A percentile compares a stretch with the other conserved stretches of the same genome.
phyloP scores from a whole-genome alignment of 352 stramenopile species.

The Pythium diclinum region DNA sequence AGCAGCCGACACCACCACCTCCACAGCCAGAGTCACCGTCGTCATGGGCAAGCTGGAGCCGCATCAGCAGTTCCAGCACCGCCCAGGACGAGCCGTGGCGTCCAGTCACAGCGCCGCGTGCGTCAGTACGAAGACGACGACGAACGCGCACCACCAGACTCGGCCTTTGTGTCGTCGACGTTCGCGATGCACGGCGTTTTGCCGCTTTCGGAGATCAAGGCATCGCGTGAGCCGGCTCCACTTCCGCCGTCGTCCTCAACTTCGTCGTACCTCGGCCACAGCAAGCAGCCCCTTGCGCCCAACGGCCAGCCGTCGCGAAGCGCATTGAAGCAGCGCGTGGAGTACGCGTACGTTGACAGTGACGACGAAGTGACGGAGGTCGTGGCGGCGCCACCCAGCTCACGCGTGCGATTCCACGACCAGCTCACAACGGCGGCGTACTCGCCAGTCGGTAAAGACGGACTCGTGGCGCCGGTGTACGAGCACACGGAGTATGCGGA shows the following conservation, averaged over 20 bases:
- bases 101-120: neutral
- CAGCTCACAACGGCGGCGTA: slow-evolving; percentile 5
- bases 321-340: slow-evolving; percentile 9
- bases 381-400: slow-evolving; percentile 39
- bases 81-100: neutral
- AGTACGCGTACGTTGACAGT: neutral
- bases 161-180: slow-evolving; percentile 14
- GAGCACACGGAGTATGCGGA: neutral
- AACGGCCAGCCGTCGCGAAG: slow-evolving; percentile 13
- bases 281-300: slow-evolving; percentile 2
- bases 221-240: neutral
- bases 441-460: slow-evolving; percentile 11
- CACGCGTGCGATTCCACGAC: slow-evolving; percentile 35
- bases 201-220: slow-evolving; percentile 11
- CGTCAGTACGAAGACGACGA: neutral
- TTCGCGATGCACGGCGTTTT: slow-evolving; percentile 9
- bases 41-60: neutral
- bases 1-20: slow-evolving; percentile 1
- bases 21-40: neutral
- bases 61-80: neutral
- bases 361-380: slow-evolving; percentile 1
- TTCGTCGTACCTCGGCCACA: neutral
- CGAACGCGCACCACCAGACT: neutral
- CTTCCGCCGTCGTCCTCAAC: slow-evolving; percentile 1
- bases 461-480: slow-evolving; percentile 7